A percentile compares a stretch with the other conserved stretches of the same genome.
Evolutionary conservation across 1,139 yeast genomes (phyloP).

Genomic region (Pneumocystis sp.): DNA sequence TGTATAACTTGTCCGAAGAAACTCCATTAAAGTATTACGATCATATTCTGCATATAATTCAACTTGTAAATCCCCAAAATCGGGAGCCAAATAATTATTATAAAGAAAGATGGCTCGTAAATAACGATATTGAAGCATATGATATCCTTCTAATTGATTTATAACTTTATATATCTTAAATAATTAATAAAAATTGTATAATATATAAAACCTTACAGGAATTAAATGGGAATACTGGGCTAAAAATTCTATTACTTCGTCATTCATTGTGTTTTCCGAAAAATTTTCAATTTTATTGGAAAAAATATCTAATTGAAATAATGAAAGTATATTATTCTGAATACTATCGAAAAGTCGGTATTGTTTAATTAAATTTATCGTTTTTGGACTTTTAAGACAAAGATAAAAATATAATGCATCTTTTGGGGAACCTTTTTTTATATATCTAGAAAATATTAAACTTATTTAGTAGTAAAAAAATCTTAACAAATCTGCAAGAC

Average conservation of each 20-base stretch:
- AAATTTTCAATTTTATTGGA: background rate
- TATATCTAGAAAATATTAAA: background rate
- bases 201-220: background rate
- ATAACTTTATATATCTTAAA: constrained; percentile 27
- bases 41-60: constrained; percentile 49
- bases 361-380: constrained; percentile 9
- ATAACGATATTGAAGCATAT: constrained; percentile 42
- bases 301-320: constrained; percentile 3
- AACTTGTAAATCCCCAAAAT: constrained; percentile 50
- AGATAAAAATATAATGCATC: constrained; percentile 11
- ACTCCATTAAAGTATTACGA: constrained; percentile 38
- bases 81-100: constrained; percentile 41
- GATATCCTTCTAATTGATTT: constrained; percentile 25
- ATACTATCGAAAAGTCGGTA: constrained; percentile 10
- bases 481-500: constrained; percentile 40
- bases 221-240: constrained; percentile 11
- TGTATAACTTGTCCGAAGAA: constrained; percentile 35
- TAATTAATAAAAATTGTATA: background rate
- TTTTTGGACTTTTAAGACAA: constrained; percentile 7
- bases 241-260: constrained; percentile 5
- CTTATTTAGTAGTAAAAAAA: background rate
- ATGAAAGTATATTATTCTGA: constrained; percentile 6
- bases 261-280: constrained; percentile 2
- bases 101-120: constrained; percentile 39
- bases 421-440: constrained; percentile 3